A percentile compares a stretch with the other conserved stretches of the same genome.
phyloP scores from a whole-genome alignment of 2,329 filamentous ascomycete species.

The Endoconidiophora polonica region DNA sequence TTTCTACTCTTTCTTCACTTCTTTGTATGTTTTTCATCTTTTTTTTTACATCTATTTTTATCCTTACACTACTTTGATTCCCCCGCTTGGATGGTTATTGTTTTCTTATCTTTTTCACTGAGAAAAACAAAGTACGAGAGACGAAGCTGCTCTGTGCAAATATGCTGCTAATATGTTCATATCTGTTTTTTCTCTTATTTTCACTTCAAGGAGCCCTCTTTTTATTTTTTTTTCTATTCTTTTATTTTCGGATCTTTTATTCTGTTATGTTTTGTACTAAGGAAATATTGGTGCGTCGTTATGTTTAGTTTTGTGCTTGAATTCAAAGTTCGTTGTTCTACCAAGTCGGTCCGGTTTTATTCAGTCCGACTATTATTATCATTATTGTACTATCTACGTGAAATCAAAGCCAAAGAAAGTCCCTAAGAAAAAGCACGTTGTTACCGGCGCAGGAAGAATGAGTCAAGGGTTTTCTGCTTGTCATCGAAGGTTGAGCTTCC shows the following conservation, averaged over 20 bases:
- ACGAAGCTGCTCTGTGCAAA: too few relatives aligned
- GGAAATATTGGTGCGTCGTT: not conserved
- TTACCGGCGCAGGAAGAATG: conserved; percentile 41
- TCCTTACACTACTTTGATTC: conserved; percentile 1
- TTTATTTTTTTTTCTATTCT: conserved; percentile 5
- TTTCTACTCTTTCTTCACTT: conserved; percentile 12
- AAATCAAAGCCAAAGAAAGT: not conserved
- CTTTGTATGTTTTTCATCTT: not conserved
- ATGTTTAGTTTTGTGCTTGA: conserved; percentile 6
- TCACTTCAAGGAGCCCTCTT: conserved; percentile 5
- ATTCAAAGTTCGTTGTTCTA: not conserved
- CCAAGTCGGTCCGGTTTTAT: not conserved
- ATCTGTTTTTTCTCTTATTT: conserved; percentile 1
- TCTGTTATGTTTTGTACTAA: conserved; percentile 2
- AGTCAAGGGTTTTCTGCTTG: conserved; percentile 57
- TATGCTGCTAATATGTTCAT: not conserved
- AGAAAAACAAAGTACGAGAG: too few relatives aligned
- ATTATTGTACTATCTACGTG: not conserved
- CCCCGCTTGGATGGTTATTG: not conserved
- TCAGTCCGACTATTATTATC: too few relatives aligned
- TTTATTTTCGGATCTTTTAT: conserved; percentile 1
- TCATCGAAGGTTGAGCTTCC: conserved; percentile 62
- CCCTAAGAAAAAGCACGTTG: not conserved
- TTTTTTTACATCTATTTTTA: conserved; percentile 4
- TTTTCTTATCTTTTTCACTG: not conserved